Conservation (phyloP, 805 yeast species). For the Starmerella lactis-condensi region DNA sequence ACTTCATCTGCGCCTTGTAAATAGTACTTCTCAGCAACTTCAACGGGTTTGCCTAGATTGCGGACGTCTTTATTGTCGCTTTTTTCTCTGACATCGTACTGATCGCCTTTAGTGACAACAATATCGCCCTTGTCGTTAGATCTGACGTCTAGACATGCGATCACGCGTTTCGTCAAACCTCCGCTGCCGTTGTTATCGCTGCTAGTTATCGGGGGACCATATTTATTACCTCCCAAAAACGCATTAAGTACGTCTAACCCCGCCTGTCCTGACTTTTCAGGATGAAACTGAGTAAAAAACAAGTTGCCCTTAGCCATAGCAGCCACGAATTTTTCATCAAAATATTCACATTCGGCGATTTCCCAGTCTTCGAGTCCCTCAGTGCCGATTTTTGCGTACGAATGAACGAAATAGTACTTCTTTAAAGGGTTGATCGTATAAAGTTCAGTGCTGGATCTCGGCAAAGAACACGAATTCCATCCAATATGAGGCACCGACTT, state of each 20-base stretch:
- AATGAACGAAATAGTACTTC: constrained; percentile 87
- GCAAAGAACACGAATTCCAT: constrained; percentile 54
- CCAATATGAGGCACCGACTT: constrained; percentile 96
- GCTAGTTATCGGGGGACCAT: constrained; percentile 11
- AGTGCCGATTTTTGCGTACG: constrained; percentile 28
- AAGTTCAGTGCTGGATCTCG: constrained; percentile 22
- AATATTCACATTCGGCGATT: constrained; percentile 54
- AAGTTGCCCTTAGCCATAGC: constrained; percentile 60
- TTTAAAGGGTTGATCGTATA: constrained; percentile 47
- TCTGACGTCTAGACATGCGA: constrained; percentile 95
- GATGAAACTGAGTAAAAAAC: constrained; percentile 95
- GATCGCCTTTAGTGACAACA: constrained; percentile 97
- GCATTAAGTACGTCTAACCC: constrained; percentile 62
- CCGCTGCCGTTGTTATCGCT: constrained; percentile 26
- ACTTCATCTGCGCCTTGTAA: constrained; percentile 94
- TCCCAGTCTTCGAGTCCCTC: constrained; percentile 39
- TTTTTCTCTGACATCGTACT: constrained; percentile 87
- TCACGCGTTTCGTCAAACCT: constrained; percentile 70
- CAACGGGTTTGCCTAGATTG: constrained; percentile 91
- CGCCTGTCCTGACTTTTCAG: constrained; percentile 91
- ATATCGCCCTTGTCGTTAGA: constrained; percentile 85
- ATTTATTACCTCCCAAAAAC: constrained; percentile 38
- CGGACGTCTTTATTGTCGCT: constrained; percentile 38
- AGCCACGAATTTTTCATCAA: constrained; percentile 63
- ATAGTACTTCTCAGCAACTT: constrained; percentile 76